phyloP scores from a whole-genome alignment of 257 asterid species.

The Verbena officinalis region DNA sequence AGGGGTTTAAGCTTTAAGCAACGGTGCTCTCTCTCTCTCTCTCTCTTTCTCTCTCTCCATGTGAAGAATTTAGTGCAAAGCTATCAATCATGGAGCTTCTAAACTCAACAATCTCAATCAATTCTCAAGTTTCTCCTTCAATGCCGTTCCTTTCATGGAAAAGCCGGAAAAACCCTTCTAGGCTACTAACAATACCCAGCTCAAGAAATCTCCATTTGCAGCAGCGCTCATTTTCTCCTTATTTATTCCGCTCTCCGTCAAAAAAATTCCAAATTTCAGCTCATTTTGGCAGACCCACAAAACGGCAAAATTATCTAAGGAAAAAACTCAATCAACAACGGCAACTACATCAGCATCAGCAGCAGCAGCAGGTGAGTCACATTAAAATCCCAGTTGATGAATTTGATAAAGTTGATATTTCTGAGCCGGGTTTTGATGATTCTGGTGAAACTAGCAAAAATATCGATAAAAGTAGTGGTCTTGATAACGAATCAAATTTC shows the following conservation, averaged over 20 bases:
- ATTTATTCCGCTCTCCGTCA: conserved; percentile 37
- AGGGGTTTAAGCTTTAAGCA: too few species aligned
- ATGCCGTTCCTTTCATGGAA: conserved; percentile 42
- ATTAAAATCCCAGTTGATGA: conserved; percentile 38
- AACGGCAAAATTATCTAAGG: conserved; percentile 75
- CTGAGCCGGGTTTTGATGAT: conserved; percentile 25
- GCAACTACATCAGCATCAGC: conserved; percentile 38
- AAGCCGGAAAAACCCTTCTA: conserved; percentile 36
- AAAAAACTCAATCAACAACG: conserved; percentile 52
- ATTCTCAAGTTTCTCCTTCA: conserved; percentile 28
- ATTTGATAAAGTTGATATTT: conserved; percentile 25
- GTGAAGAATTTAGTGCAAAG: conserved; percentile 17
- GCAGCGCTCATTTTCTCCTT: conserved; percentile 35
- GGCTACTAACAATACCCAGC: conserved; percentile 32
- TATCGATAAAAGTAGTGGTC: conserved; percentile 25
- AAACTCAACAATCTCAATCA: conserved; percentile 37
- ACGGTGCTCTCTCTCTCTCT: not conserved
- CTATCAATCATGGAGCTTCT: conserved; percentile 43
- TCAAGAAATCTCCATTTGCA: conserved; percentile 31
- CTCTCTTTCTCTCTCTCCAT: conserved; percentile 20
- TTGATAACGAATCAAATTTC: conserved; percentile 30
- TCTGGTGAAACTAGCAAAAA: conserved; percentile 23
- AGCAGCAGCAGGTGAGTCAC: conserved; percentile 51
- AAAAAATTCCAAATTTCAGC: conserved; percentile 60
- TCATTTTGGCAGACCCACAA: conserved; percentile 50